Evolutionary conservation across 805 yeast genomes (phyloP).

Genomic region (Ogataea polymorpha): DNA sequence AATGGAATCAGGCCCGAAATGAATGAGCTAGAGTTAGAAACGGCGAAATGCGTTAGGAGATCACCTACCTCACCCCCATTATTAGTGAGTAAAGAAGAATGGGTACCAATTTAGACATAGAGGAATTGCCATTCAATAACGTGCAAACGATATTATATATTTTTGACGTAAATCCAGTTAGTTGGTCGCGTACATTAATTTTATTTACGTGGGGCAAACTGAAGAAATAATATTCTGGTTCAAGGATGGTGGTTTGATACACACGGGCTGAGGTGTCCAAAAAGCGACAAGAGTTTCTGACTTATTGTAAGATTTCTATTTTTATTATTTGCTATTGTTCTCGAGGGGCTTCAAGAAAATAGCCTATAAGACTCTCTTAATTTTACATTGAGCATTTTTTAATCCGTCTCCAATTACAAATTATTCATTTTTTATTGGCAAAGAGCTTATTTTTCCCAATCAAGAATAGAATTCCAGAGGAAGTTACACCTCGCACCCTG

Average conservation of each 20-base stretch:
- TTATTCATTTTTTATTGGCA: conserved; percentile 5
- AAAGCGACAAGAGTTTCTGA: background rate
- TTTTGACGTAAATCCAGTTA: background rate
- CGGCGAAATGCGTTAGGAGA: background rate
- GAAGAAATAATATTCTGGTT: background rate
- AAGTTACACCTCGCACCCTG: conserved; percentile 5
- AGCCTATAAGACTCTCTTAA: background rate
- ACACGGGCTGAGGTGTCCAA: background rate
- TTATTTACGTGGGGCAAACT: background rate
- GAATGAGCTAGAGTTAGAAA: conserved; percentile 23
- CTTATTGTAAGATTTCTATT: background rate
- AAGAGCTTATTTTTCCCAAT: background rate
- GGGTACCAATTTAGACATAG: conserved; percentile 17
- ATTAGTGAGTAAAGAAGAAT: conserved; percentile 20
- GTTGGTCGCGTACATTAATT: background rate
- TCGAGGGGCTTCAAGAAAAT: background rate
- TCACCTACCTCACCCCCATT: conserved; percentile 23
- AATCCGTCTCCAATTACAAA: background rate
- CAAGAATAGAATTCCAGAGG: conserved; percentile 3
- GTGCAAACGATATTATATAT: background rate
- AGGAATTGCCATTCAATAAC: background rate
- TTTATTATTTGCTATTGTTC: background rate
- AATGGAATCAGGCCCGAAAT: conserved; percentile 30
- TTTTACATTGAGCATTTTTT: background rate
- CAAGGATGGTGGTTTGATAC: background rate